Percentiles rank a stretch among this genome's conserved stretches.
These are phyloP conservation scores for Saccharomycopsis sp. DNA, from an alignment of 805 yeast genomes.

Conservation along the genomic window DNA sequence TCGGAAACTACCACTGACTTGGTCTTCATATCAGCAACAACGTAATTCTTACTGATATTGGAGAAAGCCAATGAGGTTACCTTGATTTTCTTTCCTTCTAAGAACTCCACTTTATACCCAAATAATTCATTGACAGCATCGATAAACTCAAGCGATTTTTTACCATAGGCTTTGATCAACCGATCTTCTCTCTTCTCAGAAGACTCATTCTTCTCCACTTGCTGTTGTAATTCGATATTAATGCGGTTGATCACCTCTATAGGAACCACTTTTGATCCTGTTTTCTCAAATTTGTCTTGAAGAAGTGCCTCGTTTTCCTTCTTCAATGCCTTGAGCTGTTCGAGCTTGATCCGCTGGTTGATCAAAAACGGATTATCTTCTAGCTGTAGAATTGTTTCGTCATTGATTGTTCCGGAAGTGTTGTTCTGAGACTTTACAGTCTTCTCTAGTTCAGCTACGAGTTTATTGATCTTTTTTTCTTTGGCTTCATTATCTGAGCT, in stretches of 20 bases:
- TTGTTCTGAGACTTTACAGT: conserved; percentile 32
- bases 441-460: conserved; percentile 33
- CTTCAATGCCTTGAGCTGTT: conserved; percentile 43
- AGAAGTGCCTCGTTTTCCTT: conserved; percentile 55
- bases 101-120: conserved; percentile 68
- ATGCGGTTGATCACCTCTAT: conserved; percentile 57
- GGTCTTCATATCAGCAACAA: conserved; percentile 48
- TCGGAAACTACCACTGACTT: conserved; percentile 47
- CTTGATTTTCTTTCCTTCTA: conserved; percentile 15
- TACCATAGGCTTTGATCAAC: conserved; percentile 48
- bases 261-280: conserved; percentile 37
- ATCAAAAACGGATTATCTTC: conserved; percentile 57
- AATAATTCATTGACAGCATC: conserved; percentile 59
- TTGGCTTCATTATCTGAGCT: conserved; percentile 20
- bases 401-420: conserved; percentile 33
- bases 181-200: conserved; percentile 47
- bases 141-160: conserved; percentile 65
- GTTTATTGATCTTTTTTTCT: conserved; percentile 28
- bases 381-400: conserved; percentile 43
- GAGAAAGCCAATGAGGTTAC: neutral
- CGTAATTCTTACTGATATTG: conserved; percentile 27
- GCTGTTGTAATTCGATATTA: conserved; percentile 43
- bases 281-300: conserved; percentile 23
- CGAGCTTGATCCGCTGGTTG: conserved; percentile 55
- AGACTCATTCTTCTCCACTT: conserved; percentile 42